Evolutionary conservation across 257 asterid genomes (phyloP).

Genomic region (Solanum etuberosum): DNA sequence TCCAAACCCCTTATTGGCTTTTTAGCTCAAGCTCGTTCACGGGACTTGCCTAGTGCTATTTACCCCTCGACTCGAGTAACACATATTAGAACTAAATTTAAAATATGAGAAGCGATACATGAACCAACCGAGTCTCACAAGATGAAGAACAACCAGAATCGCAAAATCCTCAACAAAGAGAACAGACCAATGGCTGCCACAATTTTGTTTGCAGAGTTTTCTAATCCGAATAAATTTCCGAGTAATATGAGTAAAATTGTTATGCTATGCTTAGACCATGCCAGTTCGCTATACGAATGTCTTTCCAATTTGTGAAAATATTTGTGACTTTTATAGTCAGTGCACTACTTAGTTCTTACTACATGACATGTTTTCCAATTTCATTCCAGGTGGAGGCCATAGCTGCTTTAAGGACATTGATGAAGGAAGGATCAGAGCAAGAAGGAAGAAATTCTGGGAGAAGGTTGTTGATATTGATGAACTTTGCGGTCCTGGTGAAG

Average conservation of each 20-base stretch:
- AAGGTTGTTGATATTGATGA: constrained; percentile 70
- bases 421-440: constrained; percentile 72
- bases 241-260: not conserved
- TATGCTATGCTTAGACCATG: not conserved
- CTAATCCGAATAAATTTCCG: not conserved
- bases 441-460: constrained; percentile 85
- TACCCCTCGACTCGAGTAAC: not conserved
- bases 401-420: constrained; percentile 90
- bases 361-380: not conserved
- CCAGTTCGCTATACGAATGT: not conserved
- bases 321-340: not conserved
- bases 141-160: not conserved
- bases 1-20: not conserved
- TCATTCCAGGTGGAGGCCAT: constrained; percentile 80
- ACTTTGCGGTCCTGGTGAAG: constrained; percentile 89
- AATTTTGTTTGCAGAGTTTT: not conserved
- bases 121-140: not conserved
- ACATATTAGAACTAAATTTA: not conserved
- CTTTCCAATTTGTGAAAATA: not conserved
- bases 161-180: not conserved
- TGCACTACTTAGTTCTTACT: not conserved
- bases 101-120: not conserved
- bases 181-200: not conserved
- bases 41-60: not conserved
- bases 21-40: not conserved